Evolutionary conservation across 164 flowering plant species (phyloP), one percentile per base, ranked within the genome.

Genomic region (Chimonanthus praecox): DNA sequence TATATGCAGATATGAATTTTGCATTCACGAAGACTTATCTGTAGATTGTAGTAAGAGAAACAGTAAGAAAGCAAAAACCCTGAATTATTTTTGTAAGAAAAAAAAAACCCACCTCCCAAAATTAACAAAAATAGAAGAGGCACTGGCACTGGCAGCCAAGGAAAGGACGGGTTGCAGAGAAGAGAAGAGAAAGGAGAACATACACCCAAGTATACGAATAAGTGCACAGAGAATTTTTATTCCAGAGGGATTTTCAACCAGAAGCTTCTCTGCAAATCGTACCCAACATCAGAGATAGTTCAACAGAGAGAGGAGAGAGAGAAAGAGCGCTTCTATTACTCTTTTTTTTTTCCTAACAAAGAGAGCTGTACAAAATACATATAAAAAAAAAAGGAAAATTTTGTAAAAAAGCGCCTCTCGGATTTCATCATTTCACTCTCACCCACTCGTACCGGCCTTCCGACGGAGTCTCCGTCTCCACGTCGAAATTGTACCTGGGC

Each of bases 371-470:
- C 62, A 63, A 54, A 74, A 68, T 46, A 11, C 20, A 16, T 33
- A 46, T n/a, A 60, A 16, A 50, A 6, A 43, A 64, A 58, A 49
- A 20, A 10, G 10, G 13, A 58, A 5, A 9, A 60, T 47, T 13
- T 33, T 46, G 61, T 54, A 66, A 48, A 45, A 66, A 66, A 9
- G 6, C 15, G 64, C 43, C 7, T 49, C 48, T 18, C 6, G 16
- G 2, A 47, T 50, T 54, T 43, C 51, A 7, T 86, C 80, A 83
- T 80, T 82, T 84, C 70, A 89, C 75, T 15, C 78, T 84, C 82
- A 85, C 78, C 97, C 97, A 91, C 75, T 88, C 80, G 82, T 88
- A 91, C 33, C 91, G 89, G 15, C 97, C 97, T 7, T 84, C 83
- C 82, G 87, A 58, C 3, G 97, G 94, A 74, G 76, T 79, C 51